A percentile compares a stretch with the other conserved stretches of the same genome.
phyloP scores from a whole-genome alignment of 2,329 filamentous ascomycete species.

The Colletotrichum chlorophyti region DNA sequence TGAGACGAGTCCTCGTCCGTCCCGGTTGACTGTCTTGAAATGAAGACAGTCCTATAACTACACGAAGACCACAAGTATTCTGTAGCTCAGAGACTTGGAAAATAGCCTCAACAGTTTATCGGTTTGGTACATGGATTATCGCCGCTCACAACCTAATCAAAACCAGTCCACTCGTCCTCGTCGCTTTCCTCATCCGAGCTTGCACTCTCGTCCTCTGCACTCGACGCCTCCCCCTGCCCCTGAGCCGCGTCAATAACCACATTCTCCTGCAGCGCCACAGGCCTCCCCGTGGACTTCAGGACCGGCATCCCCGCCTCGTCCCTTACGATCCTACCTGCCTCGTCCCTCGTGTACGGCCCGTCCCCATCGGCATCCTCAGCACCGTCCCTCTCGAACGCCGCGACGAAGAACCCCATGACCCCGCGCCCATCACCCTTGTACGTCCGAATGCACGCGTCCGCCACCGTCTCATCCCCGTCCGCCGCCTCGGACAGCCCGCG shows the following conservation, averaged over 20 bases:
- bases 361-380: slow-evolving; percentile 37
- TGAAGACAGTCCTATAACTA: no score
- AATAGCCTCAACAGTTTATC: no score
- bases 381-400: slow-evolving; percentile 75
- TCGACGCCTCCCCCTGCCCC: not conserved
- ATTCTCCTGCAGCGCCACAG: slow-evolving; percentile 34
- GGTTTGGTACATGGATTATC: not conserved
- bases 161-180: slow-evolving; percentile 40
- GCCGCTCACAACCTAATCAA: slow-evolving; percentile 29
- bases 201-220: slow-evolving; percentile 15
- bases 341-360: slow-evolving; percentile 61
- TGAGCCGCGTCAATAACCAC: slow-evolving; percentile 20
- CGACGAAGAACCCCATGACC: slow-evolving; percentile 96
- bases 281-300: slow-evolving; percentile 42
- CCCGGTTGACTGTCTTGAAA: no score
- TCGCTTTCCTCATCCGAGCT: slow-evolving; percentile 31
- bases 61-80: no score
- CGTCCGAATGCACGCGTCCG: slow-evolving; percentile 81
- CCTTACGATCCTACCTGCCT: slow-evolving; percentile 58
- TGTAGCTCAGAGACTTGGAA: no score
- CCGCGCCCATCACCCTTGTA: slow-evolving; percentile 82
- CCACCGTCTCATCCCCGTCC: slow-evolving; percentile 57
- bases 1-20: no score
- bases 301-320: slow-evolving; percentile 47
- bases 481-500: slow-evolving; percentile 62